Evolutionary conservation across 2,329 filamentous ascomycete species (phyloP).

Genomic region (Pseudogymnoascus sp.): DNA sequence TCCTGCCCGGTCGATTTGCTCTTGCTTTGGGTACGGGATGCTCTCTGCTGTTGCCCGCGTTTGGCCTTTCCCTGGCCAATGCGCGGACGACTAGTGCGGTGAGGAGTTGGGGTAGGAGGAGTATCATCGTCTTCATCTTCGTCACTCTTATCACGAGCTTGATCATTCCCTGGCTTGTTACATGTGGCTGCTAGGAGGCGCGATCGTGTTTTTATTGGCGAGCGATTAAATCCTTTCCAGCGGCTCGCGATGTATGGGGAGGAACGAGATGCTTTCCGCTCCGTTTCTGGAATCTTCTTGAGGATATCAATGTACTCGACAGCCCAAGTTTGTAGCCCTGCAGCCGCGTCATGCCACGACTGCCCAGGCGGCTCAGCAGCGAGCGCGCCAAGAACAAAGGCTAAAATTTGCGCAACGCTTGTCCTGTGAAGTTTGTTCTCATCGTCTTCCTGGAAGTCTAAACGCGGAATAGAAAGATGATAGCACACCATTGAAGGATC

Average conservation of each 20-base stretch:
- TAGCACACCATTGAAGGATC: conserved; percentile 9
- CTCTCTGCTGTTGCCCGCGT: not conserved
- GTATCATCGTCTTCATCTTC: conserved; percentile 3
- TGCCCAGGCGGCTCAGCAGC: no score
- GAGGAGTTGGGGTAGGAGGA: conserved; percentile 4
- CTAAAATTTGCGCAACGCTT: conserved; percentile 8
- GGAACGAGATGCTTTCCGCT: not conserved
- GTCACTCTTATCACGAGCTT: not conserved
- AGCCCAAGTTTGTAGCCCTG: conserved; percentile 6
- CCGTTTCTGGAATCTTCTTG: conserved; percentile 6
- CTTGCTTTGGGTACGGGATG: not conserved
- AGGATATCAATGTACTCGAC: conserved; percentile 11
- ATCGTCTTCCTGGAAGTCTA: conserved; percentile 7
- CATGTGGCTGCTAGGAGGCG: not conserved
- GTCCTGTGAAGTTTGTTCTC: conserved; percentile 9
- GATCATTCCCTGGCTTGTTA: not conserved
- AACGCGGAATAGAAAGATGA: conserved; percentile 8
- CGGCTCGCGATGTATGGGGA: not conserved
- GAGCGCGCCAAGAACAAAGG: conserved; percentile 26
- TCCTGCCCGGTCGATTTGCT: not conserved
- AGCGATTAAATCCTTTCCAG: conserved; percentile 10
- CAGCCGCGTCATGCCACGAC: conserved; percentile 27
- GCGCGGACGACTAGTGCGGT: not conserved
- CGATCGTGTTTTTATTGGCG: conserved; percentile 11
- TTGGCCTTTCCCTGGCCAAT: not conserved